phyloP scores from a whole-genome alignment of 306 rosid species.

The Myrica gale region DNA sequence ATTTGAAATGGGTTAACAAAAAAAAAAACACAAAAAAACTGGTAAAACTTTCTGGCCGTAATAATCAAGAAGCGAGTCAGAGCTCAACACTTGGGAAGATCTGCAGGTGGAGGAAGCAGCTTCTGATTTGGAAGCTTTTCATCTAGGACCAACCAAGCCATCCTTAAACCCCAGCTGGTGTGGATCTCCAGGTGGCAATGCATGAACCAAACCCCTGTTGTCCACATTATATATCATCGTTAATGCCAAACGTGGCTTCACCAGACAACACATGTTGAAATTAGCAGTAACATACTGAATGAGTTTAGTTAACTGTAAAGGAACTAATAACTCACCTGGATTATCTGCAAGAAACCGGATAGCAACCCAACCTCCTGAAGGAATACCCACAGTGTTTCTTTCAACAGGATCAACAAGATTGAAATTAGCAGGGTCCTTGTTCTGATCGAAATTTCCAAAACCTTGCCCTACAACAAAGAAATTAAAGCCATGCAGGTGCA shows the following conservation, averaged over 20 bases:
- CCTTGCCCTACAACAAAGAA: constrained; percentile 6
- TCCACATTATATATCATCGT: not conserved
- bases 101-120: constrained; percentile 6
- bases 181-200: constrained; percentile 14
- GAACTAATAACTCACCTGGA: not conserved
- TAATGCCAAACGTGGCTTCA: no score
- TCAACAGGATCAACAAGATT: not conserved
- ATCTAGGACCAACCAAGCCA: constrained; percentile 9
- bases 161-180: constrained; percentile 3
- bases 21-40: not conserved
- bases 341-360: constrained; percentile 4
- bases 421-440: not conserved
- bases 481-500: constrained; percentile 12
- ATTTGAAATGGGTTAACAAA: not conserved
- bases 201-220: constrained; percentile 14
- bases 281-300: not conserved
- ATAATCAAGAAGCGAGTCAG: not conserved
- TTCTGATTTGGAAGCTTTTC: constrained; percentile 13
- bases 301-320: not conserved
- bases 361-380: constrained; percentile 9
- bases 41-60: not conserved
- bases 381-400: constrained; percentile 7
- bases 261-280: not conserved
- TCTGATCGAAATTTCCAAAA: constrained; percentile 1
- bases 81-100: constrained; percentile 6